These are phyloP conservation scores for Mycena citricolor DNA, from an alignment of 1,284 basidiomycete species.

Conservation along the genomic window DNA sequence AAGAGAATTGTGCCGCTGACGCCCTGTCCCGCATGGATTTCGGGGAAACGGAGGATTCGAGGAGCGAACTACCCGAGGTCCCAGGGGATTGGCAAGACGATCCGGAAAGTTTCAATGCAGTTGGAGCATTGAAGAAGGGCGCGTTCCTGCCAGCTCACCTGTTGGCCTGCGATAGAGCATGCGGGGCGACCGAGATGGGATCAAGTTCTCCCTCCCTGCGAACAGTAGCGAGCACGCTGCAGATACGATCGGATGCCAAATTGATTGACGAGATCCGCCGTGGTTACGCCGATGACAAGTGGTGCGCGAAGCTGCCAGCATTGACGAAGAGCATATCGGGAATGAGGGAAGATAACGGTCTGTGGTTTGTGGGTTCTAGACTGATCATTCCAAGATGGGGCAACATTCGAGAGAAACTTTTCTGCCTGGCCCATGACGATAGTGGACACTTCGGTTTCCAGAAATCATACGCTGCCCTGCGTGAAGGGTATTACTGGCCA, in stretches of 20 bases:
- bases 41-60: conserved; percentile 19
- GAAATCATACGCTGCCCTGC: conserved; percentile 25
- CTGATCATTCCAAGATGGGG: conserved; percentile 32
- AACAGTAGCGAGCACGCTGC: conserved; percentile 4
- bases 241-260: conserved; percentile 24
- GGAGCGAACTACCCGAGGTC: neutral
- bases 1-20: conserved; percentile 1
- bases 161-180: neutral
- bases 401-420: conserved; percentile 25
- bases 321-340: conserved; percentile 18
- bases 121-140: neutral
- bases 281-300: conserved; percentile 32
- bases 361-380: conserved; percentile 31
- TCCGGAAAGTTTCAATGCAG: neutral
- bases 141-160: neutral
- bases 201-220: neutral
- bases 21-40: conserved; percentile 23
- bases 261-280: conserved; percentile 27
- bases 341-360: conserved; percentile 13
- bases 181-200: neutral
- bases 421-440: conserved; percentile 28
- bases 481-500: conserved; percentile 38
- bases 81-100: neutral
- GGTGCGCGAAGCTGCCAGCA: conserved; percentile 26
- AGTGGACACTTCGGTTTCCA: conserved; percentile 29